Evolutionary conservation across 2,329 filamentous ascomycete species (phyloP).

Genomic region (Cylindrodendrum hubeiense): DNA sequence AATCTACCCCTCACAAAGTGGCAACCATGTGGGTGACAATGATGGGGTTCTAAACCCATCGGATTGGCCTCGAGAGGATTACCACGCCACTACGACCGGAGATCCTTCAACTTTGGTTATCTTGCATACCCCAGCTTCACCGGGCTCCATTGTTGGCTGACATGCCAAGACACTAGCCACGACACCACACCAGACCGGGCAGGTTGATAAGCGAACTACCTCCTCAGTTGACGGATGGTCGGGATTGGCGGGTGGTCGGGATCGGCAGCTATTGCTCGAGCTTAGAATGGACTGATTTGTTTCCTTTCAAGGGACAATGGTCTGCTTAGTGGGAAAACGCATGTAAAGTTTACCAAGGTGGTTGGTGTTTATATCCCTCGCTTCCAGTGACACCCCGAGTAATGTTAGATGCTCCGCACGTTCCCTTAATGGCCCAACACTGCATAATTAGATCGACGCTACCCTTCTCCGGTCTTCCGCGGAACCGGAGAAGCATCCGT

Average conservation of each 20-base stretch:
- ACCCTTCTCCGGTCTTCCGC: not conserved
- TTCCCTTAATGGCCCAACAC: not conserved
- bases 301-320: not conserved
- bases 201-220: not conserved
- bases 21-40: not conserved
- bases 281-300: not conserved
- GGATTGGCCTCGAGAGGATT: not conserved
- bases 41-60: not conserved
- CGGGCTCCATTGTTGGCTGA: slow-evolving; percentile 2
- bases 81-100: slow-evolving; percentile 5
- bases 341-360: not conserved
- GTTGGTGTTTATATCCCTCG: not conserved
- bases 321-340: not conserved
- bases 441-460: not conserved
- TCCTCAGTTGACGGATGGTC: not conserved
- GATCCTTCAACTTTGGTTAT: slow-evolving; percentile 14
- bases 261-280: not conserved
- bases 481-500: not conserved
- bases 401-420: no score
- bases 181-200: not conserved
- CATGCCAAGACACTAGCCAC: slow-evolving; percentile 19
- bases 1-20: not conserved
- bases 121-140: not conserved
- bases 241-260: not conserved
- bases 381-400: no score